Base-by-base conservation (phyloP, 2,329 filamentous ascomycete genomes). In the Daldinia eschscholtzii region DNA sequence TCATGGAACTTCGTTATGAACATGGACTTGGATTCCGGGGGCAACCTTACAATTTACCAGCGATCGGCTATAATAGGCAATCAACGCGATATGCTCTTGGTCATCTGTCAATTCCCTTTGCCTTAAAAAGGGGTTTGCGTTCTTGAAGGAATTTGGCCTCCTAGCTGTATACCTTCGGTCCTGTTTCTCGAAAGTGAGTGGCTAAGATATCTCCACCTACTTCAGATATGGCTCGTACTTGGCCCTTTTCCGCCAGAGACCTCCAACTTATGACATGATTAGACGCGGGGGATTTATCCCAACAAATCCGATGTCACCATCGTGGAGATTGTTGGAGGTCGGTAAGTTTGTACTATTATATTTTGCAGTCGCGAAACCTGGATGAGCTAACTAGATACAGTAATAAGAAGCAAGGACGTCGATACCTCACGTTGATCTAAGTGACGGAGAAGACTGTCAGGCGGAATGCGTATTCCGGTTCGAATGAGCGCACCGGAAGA, bases 401-500 rank as follows among this genome's bases (percentile, higher is more conserved):
- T 26, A 9, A 48, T 48, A 48, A 26, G 12, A 1, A 33, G 26
- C 26, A 52, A 52, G 26, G n/a, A 33, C 26, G 28, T 52, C 15
- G 6, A 52, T 26, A 52, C 15, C 46, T 52, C 15, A 18, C 26
- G 26, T n/a, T 18, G 46, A 33, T 50, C 15, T 33, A 12, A 30
- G 15, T 28, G 15, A 33, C 28, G 26, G 10, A 56, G 26, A 18
- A n/a, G 30, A 26, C 30, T 37, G 18, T 46, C 28, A 15, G 10
- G 37, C 15, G 41, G 3, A 20, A 44, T 15, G 39, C 30, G 23
- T 13, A 57, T 41, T 52, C 57, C 30, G 57, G 42, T 50, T 57
- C 30, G 42, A 37, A 44, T 10, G 33, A 18, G 42, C 26, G 26
- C 23, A 23, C 48, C 13, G 2, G 30, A 42, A 60, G n/a, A 13